Evolutionary conservation across 31 red algal species (phyloP).

Genomic region (Porphyra umbilicalis): DNA sequence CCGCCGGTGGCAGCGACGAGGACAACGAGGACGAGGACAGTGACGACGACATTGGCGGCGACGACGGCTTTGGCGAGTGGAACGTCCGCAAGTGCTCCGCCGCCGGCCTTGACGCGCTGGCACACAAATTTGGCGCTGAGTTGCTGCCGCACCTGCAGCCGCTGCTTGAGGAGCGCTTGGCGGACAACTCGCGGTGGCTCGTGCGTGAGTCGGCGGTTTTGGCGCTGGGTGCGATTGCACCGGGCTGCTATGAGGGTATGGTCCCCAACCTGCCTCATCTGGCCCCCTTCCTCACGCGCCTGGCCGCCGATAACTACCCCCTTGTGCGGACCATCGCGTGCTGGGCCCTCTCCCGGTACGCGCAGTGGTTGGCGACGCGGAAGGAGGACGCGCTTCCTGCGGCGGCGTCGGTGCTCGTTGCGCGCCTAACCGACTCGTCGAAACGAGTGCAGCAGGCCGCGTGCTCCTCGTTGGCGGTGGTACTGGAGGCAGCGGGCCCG

Average conservation of each 20-base stretch:
- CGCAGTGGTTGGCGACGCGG: conserved; percentile 51
- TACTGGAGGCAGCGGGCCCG: conserved; percentile 48
- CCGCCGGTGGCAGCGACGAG: conserved; percentile 7
- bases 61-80: conserved; percentile 44
- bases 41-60: conserved; percentile 25
- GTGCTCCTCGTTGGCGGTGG: conserved; percentile 66
- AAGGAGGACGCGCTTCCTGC: conserved; percentile 20
- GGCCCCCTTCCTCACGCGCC: conserved; percentile 41
- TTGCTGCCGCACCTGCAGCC: conserved; percentile 49
- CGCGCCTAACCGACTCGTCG: conserved; percentile 44
- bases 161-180: conserved; percentile 33
- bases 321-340: conserved; percentile 78
- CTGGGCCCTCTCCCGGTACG: conserved; percentile 75
- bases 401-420: conserved; percentile 49
- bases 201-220: conserved; percentile 67
- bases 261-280: conserved; percentile 27
- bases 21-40: conserved; percentile 31
- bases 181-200: conserved; percentile 35
- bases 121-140: conserved; percentile 51
- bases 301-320: conserved; percentile 38
- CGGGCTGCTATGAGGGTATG: conserved; percentile 73
- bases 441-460: conserved; percentile 69
- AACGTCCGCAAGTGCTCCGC: conserved; percentile 67
- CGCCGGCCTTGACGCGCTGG: conserved; percentile 48
- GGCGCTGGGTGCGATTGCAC: conserved; percentile 74